Base-by-base conservation (phyloP, 2,329 filamentous ascomycete species). In the Alternaria angustiovoidea region DNA sequence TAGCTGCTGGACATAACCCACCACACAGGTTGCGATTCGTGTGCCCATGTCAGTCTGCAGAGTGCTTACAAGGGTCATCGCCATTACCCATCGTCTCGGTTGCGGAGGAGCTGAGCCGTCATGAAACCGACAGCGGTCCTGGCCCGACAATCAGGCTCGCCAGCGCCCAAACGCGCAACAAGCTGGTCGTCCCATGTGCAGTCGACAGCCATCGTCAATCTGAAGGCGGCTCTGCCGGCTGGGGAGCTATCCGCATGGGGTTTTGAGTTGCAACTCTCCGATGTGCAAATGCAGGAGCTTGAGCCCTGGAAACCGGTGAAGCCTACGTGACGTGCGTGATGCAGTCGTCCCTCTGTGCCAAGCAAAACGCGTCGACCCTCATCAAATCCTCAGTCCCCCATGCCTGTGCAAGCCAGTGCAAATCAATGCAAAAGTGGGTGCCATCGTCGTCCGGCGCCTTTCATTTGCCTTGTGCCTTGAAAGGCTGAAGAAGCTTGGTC, bases 401-500 rank as follows among this genome's bases (percentile, higher is more conserved):
- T 46, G 34, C 46, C 24, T 53, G 54, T 42, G 36, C 44, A 30
- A 46, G 42, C 41, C 48, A 58, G 36, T 44, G 47, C 26, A 42
- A 48, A 55, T 39, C 48, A 44, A 57, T 38, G 49, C 52, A 55
- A 59, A 42, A 62, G 53, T 39, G 55, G 61, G 58, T 51, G 51
- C 46, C 36, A 36, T 57, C 43, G 39, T 57, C 43, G 28, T 39
- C 47, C 20, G 38, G 26, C 39, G 62, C 44, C 54, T 61, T 53
- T 63, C 51, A 65, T 61, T 65, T 62, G 66, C 59, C 52, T 44
- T 44, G 61, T 54, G 56, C 59, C 51, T 53, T 47, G 52, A 54
- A 66, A 52, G 69, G 62, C 63, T 65, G 64, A 66, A 57, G 30
- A 71, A 66, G 69, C 69, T 71, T 71, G 68, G 62, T 74, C 66